Evolutionary conservation across 164 flowering plant species (phyloP), one percentile per base, ranked within the genome.

Genomic region (Chloranthus sessilifolius): DNA sequence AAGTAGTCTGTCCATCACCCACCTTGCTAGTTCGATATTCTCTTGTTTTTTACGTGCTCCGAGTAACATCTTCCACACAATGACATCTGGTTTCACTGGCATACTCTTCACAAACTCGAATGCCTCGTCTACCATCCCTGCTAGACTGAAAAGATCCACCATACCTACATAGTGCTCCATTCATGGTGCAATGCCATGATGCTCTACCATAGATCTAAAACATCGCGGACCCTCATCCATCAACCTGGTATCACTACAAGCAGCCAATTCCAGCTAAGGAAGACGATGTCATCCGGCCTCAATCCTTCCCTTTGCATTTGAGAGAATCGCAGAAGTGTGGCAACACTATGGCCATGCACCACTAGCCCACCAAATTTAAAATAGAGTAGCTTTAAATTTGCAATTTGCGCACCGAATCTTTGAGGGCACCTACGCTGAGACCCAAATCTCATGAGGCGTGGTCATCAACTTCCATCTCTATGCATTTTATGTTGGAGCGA

Each of bases 291-390:
- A 29, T 71, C 76, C 0, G 75, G 79, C 20, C 35, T 52, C 19
- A 62, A 55, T 2, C 75, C 79, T 52, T 68, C 69, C 29, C 67
- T 60, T 50, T 61, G 72, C 79, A 74, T 74, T 26, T 74, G 74
- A 60, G 17, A 19, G 52, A 71, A 66, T 46, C 66, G 49, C 29
- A 57, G 28, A 20, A 70, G 64, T 47, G 75, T 71, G 6, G 54
- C 21, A 10, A 57, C 3, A 10, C 74, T 74, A 14, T 54, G 61
- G 3, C 78, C 78, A 30, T 74, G 68, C 56, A 64, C 42, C 21
- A 71, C 75, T 41, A 73, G 50, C 36, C 67, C 74, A n/a, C n/a
- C n/a, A n/a, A n/a, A n/a, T n/a, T n/a, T n/a, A n/a, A n/a, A n/a
- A n/a, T n/a, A n/a, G n/a, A n/a, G n/a, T n/a, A n/a, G n/a, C n/a